A percentile compares a stretch with the other conserved stretches of the same genome.
These are phyloP conservation scores for Mycena rebaudengoi DNA, from an alignment of 768 basidiomycete genomes.

Conservation along the genomic window DNA sequence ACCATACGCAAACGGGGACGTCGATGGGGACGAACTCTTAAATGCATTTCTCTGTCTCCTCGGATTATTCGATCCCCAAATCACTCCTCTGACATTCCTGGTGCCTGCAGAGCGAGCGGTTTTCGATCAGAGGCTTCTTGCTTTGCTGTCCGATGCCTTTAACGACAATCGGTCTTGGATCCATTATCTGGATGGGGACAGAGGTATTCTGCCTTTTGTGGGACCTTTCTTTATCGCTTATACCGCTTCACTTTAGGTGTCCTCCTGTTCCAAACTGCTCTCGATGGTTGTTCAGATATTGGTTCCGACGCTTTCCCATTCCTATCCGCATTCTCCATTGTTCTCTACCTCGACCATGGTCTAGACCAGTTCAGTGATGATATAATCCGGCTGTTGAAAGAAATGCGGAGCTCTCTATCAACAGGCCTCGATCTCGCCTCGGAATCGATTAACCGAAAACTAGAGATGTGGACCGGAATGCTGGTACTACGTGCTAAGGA, in stretches of 20 bases:
- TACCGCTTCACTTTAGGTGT: constrained; percentile 1
- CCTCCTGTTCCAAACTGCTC: constrained; percentile 10
- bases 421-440: constrained; percentile 9
- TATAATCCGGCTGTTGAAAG: constrained; percentile 10
- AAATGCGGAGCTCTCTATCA: constrained; percentile 14
- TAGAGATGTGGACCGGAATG: constrained; percentile 7
- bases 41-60: constrained; percentile 8
- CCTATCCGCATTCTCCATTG: constrained; percentile 11
- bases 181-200: neutral
- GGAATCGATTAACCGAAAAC: constrained; percentile 5
- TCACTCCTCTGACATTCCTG: constrained; percentile 12
- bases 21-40: neutral
- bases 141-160: constrained; percentile 7
- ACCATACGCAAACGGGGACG: constrained; percentile 1
- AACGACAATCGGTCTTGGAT: neutral
- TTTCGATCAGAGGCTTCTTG: constrained; percentile 7
- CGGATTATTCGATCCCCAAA: constrained; percentile 18
- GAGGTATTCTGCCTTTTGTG: constrained; percentile 5
- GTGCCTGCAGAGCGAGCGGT: constrained; percentile 4
- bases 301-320: constrained; percentile 12
- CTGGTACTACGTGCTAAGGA: neutral
- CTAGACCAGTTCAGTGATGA: constrained; percentile 11
- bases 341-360: constrained; percentile 3
- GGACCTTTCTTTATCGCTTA: neutral
- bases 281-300: constrained; percentile 4